Conservation (phyloP, 2,329 filamentous ascomycete species). For the Diaporthe sp. region DNA sequence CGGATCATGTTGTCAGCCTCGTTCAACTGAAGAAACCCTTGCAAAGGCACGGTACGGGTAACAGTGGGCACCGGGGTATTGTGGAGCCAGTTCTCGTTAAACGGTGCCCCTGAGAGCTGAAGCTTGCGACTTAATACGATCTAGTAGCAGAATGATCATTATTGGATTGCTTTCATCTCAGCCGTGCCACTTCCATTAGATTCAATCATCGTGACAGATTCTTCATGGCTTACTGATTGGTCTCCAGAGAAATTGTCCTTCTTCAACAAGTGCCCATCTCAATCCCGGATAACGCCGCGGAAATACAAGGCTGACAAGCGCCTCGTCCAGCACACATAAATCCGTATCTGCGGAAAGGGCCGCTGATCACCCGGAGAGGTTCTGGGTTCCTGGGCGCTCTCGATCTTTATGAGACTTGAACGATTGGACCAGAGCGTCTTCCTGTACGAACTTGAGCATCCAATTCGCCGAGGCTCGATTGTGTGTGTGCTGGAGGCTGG, state of each 20-base stretch:
- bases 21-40: background rate
- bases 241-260: too few relatives aligned
- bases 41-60: background rate
- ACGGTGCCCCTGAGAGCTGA: background rate
- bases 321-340: background rate
- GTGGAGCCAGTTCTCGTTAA: background rate
- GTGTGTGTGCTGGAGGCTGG: background rate
- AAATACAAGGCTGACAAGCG: background rate
- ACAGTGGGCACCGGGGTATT: constrained; percentile 3
- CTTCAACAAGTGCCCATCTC: too few relatives aligned
- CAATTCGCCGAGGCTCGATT: background rate
- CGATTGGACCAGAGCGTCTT: background rate
- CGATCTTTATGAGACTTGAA: background rate
- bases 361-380: background rate
- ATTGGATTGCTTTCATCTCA: background rate
- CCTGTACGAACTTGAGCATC: background rate
- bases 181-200: background rate
- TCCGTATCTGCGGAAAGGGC: background rate
- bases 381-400: too few relatives aligned
- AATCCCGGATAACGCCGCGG: background rate
- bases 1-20: background rate
- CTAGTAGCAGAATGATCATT: background rate
- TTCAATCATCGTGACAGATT: too few relatives aligned
- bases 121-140: too few relatives aligned
- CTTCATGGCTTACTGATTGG: background rate